Conservation (phyloP, 1,139 yeast genomes). For the Taiozyma sp. region DNA sequence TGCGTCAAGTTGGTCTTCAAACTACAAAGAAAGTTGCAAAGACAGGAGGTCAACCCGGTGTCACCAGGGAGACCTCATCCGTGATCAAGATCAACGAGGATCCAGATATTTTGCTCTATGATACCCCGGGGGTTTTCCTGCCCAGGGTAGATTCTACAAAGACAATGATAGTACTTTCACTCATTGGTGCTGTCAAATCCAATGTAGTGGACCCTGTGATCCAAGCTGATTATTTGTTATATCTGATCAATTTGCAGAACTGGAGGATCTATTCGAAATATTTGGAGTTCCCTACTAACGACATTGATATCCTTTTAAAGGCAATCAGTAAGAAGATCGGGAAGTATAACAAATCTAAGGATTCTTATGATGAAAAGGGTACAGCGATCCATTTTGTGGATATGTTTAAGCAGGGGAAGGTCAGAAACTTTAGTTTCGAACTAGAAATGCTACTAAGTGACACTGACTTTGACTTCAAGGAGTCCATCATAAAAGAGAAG, state of each 20-base stretch:
- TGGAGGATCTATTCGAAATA: constrained; percentile 32
- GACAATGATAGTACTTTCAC: constrained; percentile 69
- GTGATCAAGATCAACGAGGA: constrained; percentile 55
- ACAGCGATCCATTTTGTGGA: constrained; percentile 67
- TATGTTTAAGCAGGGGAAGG: constrained; percentile 58
- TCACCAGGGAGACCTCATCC: constrained; percentile 77
- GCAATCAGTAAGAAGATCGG: constrained; percentile 39
- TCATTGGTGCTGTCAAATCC: constrained; percentile 74
- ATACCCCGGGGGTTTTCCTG: constrained; percentile 89
- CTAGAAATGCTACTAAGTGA: constrained; percentile 15
- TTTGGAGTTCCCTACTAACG: constrained; percentile 65
- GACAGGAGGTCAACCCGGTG: constrained; percentile 90
- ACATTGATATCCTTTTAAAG: constrained; percentile 53
- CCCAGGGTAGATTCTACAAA: constrained; percentile 65
- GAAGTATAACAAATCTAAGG: constrained; percentile 17
- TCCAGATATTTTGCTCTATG: constrained; percentile 72
- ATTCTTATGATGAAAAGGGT: constrained; percentile 49
- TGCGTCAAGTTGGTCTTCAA: constrained; percentile 43
- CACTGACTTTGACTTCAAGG: constrained; percentile 16
- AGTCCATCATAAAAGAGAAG: constrained; percentile 18
- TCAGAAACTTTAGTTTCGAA: constrained; percentile 21
- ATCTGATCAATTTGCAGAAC: constrained; percentile 61
- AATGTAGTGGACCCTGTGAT: constrained; percentile 74
- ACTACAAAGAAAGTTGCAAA: constrained; percentile 59
- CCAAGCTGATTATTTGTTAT: constrained; percentile 82